Conservation (phyloP, 768 basidiomycete species). For the Trametes coccinea region DNA sequence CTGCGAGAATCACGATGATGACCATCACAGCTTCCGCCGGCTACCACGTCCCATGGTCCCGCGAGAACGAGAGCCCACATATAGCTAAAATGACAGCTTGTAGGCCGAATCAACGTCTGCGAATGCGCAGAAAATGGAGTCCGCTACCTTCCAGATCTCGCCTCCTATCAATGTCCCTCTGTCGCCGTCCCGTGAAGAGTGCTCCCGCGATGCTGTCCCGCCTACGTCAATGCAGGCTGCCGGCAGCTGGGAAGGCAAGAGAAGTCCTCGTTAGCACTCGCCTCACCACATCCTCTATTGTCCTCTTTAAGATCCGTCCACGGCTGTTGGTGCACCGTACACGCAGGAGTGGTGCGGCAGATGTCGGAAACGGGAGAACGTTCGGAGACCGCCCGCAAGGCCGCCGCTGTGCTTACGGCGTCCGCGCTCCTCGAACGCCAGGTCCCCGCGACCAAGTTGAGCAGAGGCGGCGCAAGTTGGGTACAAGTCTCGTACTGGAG, state of each 20-base stretch:
- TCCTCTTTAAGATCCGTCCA: not conserved
- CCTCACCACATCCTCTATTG: not conserved
- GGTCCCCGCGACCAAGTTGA: not conserved
- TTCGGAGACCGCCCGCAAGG: not conserved
- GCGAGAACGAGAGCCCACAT: conserved; percentile 1
- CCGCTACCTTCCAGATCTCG: conserved; percentile 13
- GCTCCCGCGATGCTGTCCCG: conserved; percentile 12
- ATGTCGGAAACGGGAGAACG: not conserved
- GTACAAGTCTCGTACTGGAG: conserved; percentile 14
- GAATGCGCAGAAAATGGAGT: not conserved
- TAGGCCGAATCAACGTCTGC: not conserved
- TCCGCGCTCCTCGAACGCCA: not conserved
- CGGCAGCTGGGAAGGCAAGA: not conserved
- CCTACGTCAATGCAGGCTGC: not conserved
- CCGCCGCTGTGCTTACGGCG: not conserved
- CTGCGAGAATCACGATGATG: not conserved
- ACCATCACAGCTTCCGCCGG: conserved; percentile 9
- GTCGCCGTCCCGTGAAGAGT: conserved; percentile 4
- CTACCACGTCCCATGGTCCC: not conserved
- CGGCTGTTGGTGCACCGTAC: not conserved
- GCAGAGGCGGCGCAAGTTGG: not conserved
- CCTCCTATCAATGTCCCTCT: not conserved
- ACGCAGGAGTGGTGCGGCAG: not conserved
- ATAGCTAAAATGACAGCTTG: conserved; percentile 16
- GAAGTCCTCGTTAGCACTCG: not conserved